phyloP scores from a whole-genome alignment of 116 monocot genomes.

The Trichopus zeylanicus region DNA sequence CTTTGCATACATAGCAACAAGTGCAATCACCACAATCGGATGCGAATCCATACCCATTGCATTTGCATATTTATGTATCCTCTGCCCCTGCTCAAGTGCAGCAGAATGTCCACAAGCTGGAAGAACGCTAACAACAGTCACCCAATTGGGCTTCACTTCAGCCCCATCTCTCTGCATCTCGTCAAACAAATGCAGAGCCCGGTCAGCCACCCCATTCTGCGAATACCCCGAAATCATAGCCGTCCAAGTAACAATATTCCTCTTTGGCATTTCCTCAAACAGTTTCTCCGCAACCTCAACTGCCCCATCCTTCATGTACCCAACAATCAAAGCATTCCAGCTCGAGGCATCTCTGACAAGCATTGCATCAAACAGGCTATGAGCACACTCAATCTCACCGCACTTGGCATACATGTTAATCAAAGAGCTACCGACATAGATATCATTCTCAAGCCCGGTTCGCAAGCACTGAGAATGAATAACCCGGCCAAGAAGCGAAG shows the following conservation, averaged over 20 bases:
- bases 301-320: conserved; percentile 39
- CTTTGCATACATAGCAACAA: conserved; percentile 51
- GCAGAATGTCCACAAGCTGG: conserved; percentile 44
- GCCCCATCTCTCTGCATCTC: conserved; percentile 16
- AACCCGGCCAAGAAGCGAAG: conserved; percentile 8
- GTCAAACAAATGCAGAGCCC: conserved; percentile 48
- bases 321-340: conserved; percentile 45
- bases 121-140: conserved; percentile 52
- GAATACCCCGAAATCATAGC: conserved; percentile 47
- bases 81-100: conserved; percentile 34
- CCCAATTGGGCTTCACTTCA: conserved; percentile 44
- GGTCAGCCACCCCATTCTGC: conserved; percentile 56
- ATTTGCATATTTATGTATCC: conserved; percentile 32
- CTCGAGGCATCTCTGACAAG: conserved; percentile 17
- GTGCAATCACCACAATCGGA: conserved; percentile 32
- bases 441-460: conserved; percentile 27
- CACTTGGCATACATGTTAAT: conserved; percentile 53
- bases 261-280: conserved; percentile 33
- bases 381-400: conserved; percentile 20
- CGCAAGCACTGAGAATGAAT: conserved; percentile 29
- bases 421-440: conserved; percentile 43
- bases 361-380: conserved; percentile 33
- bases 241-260: conserved; percentile 54
- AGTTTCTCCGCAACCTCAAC: conserved; percentile 20
- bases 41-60: conserved; percentile 20